Evolutionary conservation across 1,139 yeast genomes (phyloP), one percentile per base, ranked within the genome.

Genomic region (Trichomonascaceae sp.): DNA sequence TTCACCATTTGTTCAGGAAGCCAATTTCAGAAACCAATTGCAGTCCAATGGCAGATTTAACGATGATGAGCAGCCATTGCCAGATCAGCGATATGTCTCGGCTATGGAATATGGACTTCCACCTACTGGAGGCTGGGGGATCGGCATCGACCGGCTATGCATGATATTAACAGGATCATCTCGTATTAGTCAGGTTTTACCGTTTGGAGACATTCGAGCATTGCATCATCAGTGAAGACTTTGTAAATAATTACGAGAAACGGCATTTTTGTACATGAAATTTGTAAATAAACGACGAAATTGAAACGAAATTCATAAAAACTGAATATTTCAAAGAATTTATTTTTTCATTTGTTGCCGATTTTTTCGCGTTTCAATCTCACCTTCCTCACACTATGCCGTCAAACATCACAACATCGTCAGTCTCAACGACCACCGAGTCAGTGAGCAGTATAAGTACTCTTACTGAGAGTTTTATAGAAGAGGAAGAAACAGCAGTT

Each of bases 61-160:
- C 10, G 96, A 88, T 62, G 69, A 72, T 1, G 96, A 88, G 58
- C 71, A 83, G 27, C 73, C 86, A 48, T 69, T 85, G 0, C 88
- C 96, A 0, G 99, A 93, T 68, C 75, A 81, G 66, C 76, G 77
- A 48, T 93, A 83, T 65, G 80, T 89, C 1, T 76, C 80, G 47
- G 81, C 85, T 13, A 82, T 95, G 87, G 93, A 89, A 65, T 87
- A 85, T 78, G 98, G 96, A 1, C 78, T 95, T 69, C 97, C 99
- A 3, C 99, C 99, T 0, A 91, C 97, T 1, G 98, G 96, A 1
- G 99, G 99, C 0, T 88, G 96, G 89, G 99, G 99, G 0, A 74
- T 95, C 59, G 99, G 99, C 0, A 77, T 95, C 22, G 99, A 95
- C 66, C 70, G 99, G 52, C 71, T 93, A 41, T 84, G 85, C 47